Evolutionary conservation across 2,329 filamentous ascomycete species (phyloP), one percentile per base, ranked within the genome.

Genomic region (Alternaria consortialis): DNA sequence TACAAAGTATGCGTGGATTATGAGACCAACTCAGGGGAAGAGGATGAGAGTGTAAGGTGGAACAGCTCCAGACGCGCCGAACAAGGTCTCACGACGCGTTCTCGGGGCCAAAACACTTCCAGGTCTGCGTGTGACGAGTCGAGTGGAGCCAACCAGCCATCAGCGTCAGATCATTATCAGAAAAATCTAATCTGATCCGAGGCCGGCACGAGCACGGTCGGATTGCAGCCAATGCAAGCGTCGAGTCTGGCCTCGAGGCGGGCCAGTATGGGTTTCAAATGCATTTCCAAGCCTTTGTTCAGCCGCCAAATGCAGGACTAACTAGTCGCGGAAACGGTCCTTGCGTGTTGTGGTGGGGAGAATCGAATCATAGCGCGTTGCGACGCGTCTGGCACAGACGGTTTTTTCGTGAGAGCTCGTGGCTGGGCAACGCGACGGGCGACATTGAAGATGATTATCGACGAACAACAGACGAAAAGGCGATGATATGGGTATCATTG

Each of bases 211-310:
- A 56, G 50, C 59, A 60, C 60, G 56, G 63, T 34, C 68, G 63
- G 57, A 15, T 32, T 56, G 64, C 53, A 67, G 65, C 53, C 64
- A 63, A 60, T 65, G 65, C 53, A 54, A 56, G 54, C 58, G 53
- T 47, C 20, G 40, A 56, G 54, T 53, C 53, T 53, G 58, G 56
- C 58, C 53, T 47, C n/a, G 36, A 56, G 52, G 53, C 60, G 56
- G 66, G 56, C 55, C 52, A 60, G 40, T 52, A 34, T 50, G 36
- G 17, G 58, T 57, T 60, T 60, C 58, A 57, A 60, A 53, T 64
- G 68, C 64, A 70, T 70, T 77, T 72, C 67, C 69, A 76, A 75
- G 71, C 65, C 64, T 48, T 70, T 59, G 69, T 67, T 72, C 68
- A 74, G 73, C 70, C 73, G 69, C 64, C 65, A 62, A 56, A 64